Conservation (phyloP, 2,329 filamentous ascomycete species). For the Calonectria hawksworthii region DNA sequence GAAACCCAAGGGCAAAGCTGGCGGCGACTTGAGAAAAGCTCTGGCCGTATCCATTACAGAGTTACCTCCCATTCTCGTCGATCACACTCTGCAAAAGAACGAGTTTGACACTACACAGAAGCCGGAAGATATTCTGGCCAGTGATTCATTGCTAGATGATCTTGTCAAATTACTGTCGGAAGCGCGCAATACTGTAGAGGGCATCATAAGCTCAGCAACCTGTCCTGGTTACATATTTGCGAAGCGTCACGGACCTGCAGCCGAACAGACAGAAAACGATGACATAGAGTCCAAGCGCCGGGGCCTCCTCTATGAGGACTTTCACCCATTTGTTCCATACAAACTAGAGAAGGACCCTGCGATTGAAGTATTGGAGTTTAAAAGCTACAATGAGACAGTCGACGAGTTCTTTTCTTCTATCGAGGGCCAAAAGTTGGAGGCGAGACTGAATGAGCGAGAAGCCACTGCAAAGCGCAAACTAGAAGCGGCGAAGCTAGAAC, state of each 20-base stretch:
- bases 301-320: slow-evolving; percentile 87
- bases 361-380: slow-evolving; percentile 80
- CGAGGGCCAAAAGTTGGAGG: slow-evolving; percentile 93
- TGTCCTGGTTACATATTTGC: slow-evolving; percentile 92
- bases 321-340: slow-evolving; percentile 89
- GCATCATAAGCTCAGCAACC: slow-evolving; percentile 74
- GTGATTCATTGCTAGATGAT: slow-evolving; percentile 73
- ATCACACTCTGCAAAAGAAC: slow-evolving; percentile 82
- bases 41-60: slow-evolving; percentile 89
- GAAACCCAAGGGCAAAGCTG: slow-evolving; percentile 79
- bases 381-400: slow-evolving; percentile 91
- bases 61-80: slow-evolving; percentile 87
- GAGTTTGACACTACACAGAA: slow-evolving; percentile 78
- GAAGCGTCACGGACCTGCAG: slow-evolving; percentile 62
- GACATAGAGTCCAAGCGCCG: slow-evolving; percentile 54
- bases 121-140: slow-evolving; percentile 78
- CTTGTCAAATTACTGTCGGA: slow-evolving; percentile 78
- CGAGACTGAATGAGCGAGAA: slow-evolving; percentile 85
- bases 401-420: slow-evolving; percentile 98
- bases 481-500: slow-evolving; percentile 86
- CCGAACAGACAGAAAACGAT: slow-evolving; percentile 48
- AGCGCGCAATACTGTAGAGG: slow-evolving; percentile 77
- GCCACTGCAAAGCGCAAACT: slow-evolving; percentile 85
- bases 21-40: slow-evolving; percentile 83
- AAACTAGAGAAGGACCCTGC: slow-evolving; percentile 80